A percentile compares a stretch with the other conserved stretches of the same genome.
Conservation (phyloP, 1,284 basidiomycete genomes). For the Limonomyces culmigenus region DNA sequence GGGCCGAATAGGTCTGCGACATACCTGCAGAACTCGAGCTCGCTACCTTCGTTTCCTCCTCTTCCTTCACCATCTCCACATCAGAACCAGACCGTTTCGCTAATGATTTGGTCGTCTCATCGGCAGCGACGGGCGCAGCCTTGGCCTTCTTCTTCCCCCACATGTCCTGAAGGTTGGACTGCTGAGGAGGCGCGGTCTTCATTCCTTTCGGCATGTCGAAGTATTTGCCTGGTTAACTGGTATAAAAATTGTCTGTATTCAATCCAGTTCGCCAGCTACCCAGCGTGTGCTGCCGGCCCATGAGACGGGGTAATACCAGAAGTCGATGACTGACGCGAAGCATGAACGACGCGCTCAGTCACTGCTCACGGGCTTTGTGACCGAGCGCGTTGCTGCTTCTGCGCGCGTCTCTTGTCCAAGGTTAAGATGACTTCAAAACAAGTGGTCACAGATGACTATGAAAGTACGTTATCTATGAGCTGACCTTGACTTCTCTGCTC, state of each 20-base stretch:
- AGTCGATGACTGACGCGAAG: no score
- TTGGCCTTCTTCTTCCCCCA: constrained; percentile 39
- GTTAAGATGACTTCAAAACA: no score
- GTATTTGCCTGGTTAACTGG: constrained; percentile 40
- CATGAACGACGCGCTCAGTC: no score
- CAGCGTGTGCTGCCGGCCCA: constrained; percentile 58
- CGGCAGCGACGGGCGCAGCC: constrained; percentile 9
- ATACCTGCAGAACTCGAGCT: no score
- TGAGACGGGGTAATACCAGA: no score
- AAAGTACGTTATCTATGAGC: constrained; percentile 25
- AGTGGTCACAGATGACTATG: constrained; percentile 66
- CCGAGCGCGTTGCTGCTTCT: no score
- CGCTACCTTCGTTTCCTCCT: not conserved
- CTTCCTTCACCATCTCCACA: constrained; percentile 6
- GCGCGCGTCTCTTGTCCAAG: no score
- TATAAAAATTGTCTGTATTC: constrained; percentile 1
- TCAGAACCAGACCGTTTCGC: constrained; percentile 10
- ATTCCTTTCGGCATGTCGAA: constrained; percentile 48
- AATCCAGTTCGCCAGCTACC: constrained; percentile 19
- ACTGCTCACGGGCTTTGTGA: no score
- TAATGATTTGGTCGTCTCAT: constrained; percentile 11
- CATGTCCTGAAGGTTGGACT: constrained; percentile 54
- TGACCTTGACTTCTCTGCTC: constrained; percentile 4
- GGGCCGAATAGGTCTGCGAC: not conserved
- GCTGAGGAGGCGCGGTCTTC: constrained; percentile 47